Evolutionary conservation across 306 rosid genomes (phyloP).

Genomic region (Neltuma alba): DNA sequence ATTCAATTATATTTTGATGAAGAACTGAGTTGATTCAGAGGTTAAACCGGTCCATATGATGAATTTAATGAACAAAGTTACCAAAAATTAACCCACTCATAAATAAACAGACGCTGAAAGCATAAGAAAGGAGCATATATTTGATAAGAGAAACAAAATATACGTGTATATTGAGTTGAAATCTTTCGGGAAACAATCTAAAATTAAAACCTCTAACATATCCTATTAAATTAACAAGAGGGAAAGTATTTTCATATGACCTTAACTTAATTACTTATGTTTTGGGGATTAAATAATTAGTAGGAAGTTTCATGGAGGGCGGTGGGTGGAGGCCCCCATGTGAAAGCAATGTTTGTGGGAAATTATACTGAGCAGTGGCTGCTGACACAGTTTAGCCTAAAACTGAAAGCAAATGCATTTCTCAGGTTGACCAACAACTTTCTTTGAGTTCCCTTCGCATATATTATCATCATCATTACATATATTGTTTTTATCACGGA

Average conservation of each 20-base stretch:
- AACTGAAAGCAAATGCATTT: slow-evolving; percentile 27
- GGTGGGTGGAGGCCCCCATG: slow-evolving; percentile 37
- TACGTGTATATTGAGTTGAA: too few relatives aligned
- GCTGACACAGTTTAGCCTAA: slow-evolving; percentile 44
- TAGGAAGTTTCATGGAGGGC: too few relatives aligned
- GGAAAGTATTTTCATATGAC: background rate
- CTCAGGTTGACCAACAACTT: slow-evolving; percentile 37
- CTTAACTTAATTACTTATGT: too few relatives aligned
- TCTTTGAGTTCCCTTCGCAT: background rate
- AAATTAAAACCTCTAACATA: background rate
- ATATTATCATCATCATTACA: slow-evolving; percentile 12
- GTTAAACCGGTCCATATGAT: too few relatives aligned
- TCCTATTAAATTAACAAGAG: background rate
- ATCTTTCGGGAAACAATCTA: background rate
- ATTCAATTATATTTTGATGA: too few relatives aligned
- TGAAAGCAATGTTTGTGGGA: slow-evolving; percentile 41
- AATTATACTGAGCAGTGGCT: slow-evolving; percentile 38
- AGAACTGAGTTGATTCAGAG: too few relatives aligned
- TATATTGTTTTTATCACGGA: background rate
- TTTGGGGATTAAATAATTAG: too few relatives aligned
- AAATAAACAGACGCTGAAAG: too few relatives aligned
- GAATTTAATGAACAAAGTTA: too few relatives aligned
- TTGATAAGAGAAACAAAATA: too few relatives aligned
- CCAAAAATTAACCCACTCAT: too few relatives aligned
- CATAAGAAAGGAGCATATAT: too few relatives aligned